Evolutionary conservation across 139 green algal species (phyloP), one percentile per base, ranked within the genome.

Genomic region (Coelastrella sp.): DNA sequence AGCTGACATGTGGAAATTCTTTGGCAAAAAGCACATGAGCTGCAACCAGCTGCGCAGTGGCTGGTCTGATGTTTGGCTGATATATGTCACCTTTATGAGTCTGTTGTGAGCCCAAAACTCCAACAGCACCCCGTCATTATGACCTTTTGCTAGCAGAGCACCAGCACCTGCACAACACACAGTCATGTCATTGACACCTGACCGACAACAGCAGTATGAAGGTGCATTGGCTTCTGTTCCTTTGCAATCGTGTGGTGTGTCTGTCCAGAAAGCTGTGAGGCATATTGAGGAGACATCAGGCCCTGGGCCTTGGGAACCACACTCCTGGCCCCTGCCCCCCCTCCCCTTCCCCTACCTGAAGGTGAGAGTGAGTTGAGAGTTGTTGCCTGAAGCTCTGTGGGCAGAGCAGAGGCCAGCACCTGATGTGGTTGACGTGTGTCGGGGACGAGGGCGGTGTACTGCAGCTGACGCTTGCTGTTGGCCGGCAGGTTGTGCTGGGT

Each of bases 401-500:
- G 92, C 84, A 95, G 88, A 82, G 80, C 61, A 59, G 9, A 68
- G 81, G 68, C 82, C 5, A 78, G 63, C 76, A 15, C 84, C 27
- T 79, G 20, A 7, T 15, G 72, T 22, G 27, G 83, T 10, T 49
- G 19, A 7, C n/a, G 35, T 8, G 19, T 56, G 17, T 84, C 78
- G 22, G 87, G 90, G 58, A 95, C 80, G 35, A 87, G 90, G 24
- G 82, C 95, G 17, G 73, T 90, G 56, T 82, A 93, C 74, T 95
- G 60, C 90, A 94, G 96, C 72, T 92, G 92, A 20, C 96, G 95
- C 92, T 96, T 93, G 19, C 78, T 74, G 89, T 98, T 98, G 74
- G 81, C 91, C 0, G 95, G 87, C n/a, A 98, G 86, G 89, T 98
- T 96, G 85, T 95, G 95, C 94, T 98, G 96, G n/a, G 87, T 88